Percentiles rank a stretch among this genome's conserved stretches.
Conservation (phyloP, 164 flowering plant species). For the Magnolia kwangsiensis region DNA sequence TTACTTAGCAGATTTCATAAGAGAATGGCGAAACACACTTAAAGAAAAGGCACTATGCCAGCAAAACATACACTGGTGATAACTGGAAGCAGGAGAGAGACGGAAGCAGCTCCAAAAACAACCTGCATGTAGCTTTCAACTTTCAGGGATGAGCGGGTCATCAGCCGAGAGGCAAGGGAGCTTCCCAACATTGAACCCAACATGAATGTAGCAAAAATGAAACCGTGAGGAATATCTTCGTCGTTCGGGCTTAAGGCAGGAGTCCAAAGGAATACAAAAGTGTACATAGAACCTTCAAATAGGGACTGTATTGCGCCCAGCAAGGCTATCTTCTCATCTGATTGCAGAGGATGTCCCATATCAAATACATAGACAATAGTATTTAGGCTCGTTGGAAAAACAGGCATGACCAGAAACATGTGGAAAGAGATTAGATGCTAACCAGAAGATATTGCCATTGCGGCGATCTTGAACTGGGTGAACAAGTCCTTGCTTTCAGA, state of each 20-base stretch:
- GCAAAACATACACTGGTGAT: conserved; percentile 54
- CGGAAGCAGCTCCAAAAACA: conserved; percentile 68
- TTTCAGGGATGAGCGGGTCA: conserved; percentile 61
- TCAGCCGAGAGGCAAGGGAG: conserved; percentile 78
- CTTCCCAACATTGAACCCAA: conserved; percentile 97
- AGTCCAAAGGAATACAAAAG: conserved; percentile 97
- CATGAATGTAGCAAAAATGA: conserved; percentile 97
- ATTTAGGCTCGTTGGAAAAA: neutral
- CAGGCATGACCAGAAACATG: neutral
- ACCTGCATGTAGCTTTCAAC: conserved; percentile 98
- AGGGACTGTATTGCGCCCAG: conserved; percentile 95
- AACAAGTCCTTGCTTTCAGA: conserved; percentile 91
- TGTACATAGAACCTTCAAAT: conserved; percentile 99
- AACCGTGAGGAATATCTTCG: conserved; percentile 97
- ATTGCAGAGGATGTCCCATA: neutral
- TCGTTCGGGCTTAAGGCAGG: conserved; percentile 95
- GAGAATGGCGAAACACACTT: neutral
- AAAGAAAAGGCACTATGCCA: neutral
- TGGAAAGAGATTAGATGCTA: conserved; percentile 1
- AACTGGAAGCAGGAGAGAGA: conserved; percentile 70
- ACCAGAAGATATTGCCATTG: conserved; percentile 95
- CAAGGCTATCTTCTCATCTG: conserved; percentile 95
- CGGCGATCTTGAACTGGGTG: conserved; percentile 88
- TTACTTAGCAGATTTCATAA: neutral
- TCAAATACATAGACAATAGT: neutral